These are phyloP conservation scores for Gremmenia infestans DNA, from an alignment of 2,329 filamentous ascomycete genomes.

Conservation along the genomic window DNA sequence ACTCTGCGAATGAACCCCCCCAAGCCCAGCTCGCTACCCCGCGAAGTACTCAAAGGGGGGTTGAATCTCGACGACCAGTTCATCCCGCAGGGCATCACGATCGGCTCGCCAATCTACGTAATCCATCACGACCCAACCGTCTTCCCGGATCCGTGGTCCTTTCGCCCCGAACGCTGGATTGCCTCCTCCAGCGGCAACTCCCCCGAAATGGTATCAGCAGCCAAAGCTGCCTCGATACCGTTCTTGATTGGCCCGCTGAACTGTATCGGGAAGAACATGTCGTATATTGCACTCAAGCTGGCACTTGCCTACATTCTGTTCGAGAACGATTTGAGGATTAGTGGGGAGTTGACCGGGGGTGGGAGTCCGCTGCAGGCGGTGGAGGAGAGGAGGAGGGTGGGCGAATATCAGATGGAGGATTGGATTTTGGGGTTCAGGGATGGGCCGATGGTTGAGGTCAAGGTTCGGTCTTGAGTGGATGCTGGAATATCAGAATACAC, in stretches of 20 bases:
- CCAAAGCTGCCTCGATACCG: slow-evolving; percentile 17
- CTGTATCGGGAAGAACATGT: slow-evolving; percentile 31
- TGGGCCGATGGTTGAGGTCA: slow-evolving; percentile 31
- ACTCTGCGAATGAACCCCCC: slow-evolving; percentile 39
- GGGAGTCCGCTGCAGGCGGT: not conserved
- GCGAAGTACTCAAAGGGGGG: slow-evolving; percentile 14
- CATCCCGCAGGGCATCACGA: slow-evolving; percentile 10
- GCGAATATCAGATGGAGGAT: slow-evolving; percentile 24
- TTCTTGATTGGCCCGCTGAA: slow-evolving; percentile 28
- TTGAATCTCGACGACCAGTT: slow-evolving; percentile 14
- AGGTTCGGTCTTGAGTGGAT: not conserved
- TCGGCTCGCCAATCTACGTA: slow-evolving; percentile 19
- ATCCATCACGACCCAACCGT: slow-evolving; percentile 19
- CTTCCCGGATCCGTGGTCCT: slow-evolving; percentile 16
- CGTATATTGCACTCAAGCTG: slow-evolving; percentile 28
- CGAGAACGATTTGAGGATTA: slow-evolving; percentile 22
- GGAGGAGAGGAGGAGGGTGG: slow-evolving; percentile 16
- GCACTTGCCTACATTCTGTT: slow-evolving; percentile 26
- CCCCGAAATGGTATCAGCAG: not conserved
- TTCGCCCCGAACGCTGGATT: slow-evolving; percentile 20
- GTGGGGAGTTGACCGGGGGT: not conserved
- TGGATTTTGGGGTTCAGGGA: slow-evolving; percentile 28
- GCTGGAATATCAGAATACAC: no score
- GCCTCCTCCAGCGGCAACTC: not conserved
- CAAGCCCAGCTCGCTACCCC: slow-evolving; percentile 6